Conservation (phyloP, 2,329 filamentous ascomycete genomes). For the Penicillium sp. region DNA sequence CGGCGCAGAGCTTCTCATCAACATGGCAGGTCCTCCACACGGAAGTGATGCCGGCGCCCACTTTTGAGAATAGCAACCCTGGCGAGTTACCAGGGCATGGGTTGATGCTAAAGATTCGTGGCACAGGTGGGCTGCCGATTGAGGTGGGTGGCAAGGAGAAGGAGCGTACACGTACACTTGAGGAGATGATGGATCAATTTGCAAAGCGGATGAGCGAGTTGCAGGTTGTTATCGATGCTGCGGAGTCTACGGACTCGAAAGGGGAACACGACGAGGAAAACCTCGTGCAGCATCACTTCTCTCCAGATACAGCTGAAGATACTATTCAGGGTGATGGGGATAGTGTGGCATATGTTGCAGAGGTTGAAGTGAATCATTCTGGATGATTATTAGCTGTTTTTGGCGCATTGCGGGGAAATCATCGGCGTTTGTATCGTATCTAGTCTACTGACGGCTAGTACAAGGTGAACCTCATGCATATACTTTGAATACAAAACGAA, state of each 20-base stretch:
- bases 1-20: constrained; percentile 68
- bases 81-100: constrained; percentile 47
- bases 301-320: background rate
- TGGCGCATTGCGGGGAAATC: background rate
- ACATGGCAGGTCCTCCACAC: constrained; percentile 67
- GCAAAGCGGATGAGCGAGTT: constrained; percentile 45
- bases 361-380: background rate
- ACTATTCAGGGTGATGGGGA: background rate
- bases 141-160: constrained; percentile 21
- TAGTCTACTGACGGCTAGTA: background rate
- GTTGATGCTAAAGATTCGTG: constrained; percentile 48
- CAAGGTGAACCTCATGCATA: background rate
- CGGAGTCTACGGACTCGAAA: constrained; percentile 12
- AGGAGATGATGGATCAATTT: constrained; percentile 49
- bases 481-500: background rate
- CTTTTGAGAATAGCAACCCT: constrained; percentile 58
- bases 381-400: background rate
- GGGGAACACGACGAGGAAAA: background rate
- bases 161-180: constrained; percentile 31
- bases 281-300: background rate
- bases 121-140: constrained; percentile 35
- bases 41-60: constrained; percentile 58
- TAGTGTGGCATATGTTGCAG: background rate
- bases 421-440: background rate
- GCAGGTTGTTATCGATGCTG: constrained; percentile 42